These are phyloP conservation scores for Pythium aphanidermatum DNA, from an alignment of 352 stramenopile species.

Conservation along the genomic window DNA sequence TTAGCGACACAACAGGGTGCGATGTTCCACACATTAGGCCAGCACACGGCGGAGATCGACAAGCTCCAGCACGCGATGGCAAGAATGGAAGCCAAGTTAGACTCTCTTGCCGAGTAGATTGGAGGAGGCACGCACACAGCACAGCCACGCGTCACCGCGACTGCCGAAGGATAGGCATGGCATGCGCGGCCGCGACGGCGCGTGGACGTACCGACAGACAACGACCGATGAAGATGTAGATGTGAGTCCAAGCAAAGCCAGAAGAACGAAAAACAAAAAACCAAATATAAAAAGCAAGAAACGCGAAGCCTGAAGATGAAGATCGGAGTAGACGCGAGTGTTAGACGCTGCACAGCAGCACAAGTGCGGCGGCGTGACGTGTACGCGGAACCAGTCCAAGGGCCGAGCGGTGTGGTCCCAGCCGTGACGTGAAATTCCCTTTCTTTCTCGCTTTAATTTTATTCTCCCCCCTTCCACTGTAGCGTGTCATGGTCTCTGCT, in stretches of 20 bases:
- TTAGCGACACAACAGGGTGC: conserved; percentile 86
- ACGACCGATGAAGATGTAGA: conserved; percentile 19
- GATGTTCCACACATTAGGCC: conserved; percentile 88
- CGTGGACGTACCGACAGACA: too few species aligned
- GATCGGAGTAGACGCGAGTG: too few species aligned
- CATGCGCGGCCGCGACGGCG: background rate
- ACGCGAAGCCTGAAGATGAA: background rate
- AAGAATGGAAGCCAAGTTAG: conserved; percentile 88
- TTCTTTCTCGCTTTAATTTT: conserved; percentile 22
- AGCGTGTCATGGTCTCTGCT: too few species aligned
- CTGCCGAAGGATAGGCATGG: too few species aligned
- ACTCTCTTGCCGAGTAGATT: conserved; percentile 64
- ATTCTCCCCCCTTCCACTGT: too few species aligned
- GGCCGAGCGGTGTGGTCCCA: conserved; percentile 5
- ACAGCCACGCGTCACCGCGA: too few species aligned
- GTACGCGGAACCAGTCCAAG: too few species aligned
- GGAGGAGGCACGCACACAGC: too few species aligned
- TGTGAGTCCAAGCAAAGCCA: conserved; percentile 17
- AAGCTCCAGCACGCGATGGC: conserved; percentile 80
- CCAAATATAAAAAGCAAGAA: background rate
- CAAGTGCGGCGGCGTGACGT: too few species aligned
- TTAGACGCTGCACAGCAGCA: too few species aligned
- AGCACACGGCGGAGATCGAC: conserved; percentile 87
- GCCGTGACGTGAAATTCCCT: conserved; percentile 16
- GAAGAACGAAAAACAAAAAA: background rate